Conservation (phyloP, 164 flowering plant species). For the Santalum album region DNA sequence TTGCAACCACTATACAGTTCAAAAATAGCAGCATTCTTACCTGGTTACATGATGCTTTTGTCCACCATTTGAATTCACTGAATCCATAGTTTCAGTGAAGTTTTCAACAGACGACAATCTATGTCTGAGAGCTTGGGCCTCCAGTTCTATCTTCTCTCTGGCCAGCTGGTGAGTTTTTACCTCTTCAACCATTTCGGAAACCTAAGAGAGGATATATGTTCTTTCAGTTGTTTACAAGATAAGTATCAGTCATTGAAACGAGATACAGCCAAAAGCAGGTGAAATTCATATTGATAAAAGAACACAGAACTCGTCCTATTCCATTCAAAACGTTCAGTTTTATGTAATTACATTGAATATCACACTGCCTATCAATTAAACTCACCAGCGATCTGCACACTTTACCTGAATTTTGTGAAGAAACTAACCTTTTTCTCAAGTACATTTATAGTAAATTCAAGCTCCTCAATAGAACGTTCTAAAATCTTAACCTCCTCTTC, state of each 20-base stretch:
- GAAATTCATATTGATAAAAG: too few species aligned
- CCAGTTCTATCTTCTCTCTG: slow-evolving; percentile 51
- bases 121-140: slow-evolving; percentile 44
- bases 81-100: slow-evolving; percentile 27
- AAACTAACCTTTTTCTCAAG: slow-evolving; percentile 67
- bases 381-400: too few species aligned
- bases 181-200: slow-evolving; percentile 69
- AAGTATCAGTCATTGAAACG: too few species aligned
- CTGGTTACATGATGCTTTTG: slow-evolving; percentile 32
- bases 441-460: slow-evolving; percentile 70
- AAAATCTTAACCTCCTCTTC: slow-evolving; percentile 87
- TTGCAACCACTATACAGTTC: too few species aligned
- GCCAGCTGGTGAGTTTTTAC: slow-evolving; percentile 44
- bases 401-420: too few species aligned
- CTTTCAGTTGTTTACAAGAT: not conserved
- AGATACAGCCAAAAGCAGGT: too few species aligned
- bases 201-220: slow-evolving; percentile 25
- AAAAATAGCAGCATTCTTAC: slow-evolving; percentile 27
- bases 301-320: too few species aligned
- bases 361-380: too few species aligned
- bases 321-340: too few species aligned
- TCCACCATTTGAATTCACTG: slow-evolving; percentile 16
- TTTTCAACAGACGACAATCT: slow-evolving; percentile 48
- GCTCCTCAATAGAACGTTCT: slow-evolving; percentile 81
- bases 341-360: too few species aligned